These are phyloP conservation scores for Eutypella sp. DNA, from an alignment of 2,329 filamentous ascomycete species.

Conservation along the genomic window DNA sequence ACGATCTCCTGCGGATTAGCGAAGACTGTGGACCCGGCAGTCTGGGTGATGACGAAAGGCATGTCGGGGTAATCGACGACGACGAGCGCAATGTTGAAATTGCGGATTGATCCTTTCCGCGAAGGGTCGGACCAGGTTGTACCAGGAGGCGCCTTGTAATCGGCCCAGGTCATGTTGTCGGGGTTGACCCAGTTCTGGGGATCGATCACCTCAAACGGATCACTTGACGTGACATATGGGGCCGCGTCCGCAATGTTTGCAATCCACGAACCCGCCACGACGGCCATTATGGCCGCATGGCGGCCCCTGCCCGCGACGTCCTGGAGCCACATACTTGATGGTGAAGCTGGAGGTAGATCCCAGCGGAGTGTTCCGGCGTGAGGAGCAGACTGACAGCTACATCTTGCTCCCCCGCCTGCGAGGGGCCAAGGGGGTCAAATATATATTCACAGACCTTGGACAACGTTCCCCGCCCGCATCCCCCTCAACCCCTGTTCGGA, in stretches of 20 bases:
- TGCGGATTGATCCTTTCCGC: conserved; percentile 39
- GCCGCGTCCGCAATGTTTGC: conserved; percentile 10
- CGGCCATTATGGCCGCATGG: conserved; percentile 9
- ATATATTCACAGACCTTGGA: no score
- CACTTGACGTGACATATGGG: conserved; percentile 14
- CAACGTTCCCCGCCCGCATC: no score
- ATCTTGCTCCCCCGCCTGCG: not conserved
- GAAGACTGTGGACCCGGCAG: conserved; percentile 43
- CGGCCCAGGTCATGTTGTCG: conserved; percentile 48
- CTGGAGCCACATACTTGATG: conserved; percentile 14
- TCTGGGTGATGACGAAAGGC: conserved; percentile 43
- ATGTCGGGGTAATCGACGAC: conserved; percentile 46
- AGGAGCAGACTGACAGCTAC: not conserved
- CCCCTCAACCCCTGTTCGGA: no score
- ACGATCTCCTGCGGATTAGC: conserved; percentile 42
- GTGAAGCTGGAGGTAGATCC: conserved; percentile 2
- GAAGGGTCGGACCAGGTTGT: conserved; percentile 43
- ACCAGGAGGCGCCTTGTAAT: conserved; percentile 41
- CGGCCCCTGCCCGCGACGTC: conserved; percentile 1
- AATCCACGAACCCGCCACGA: conserved; percentile 13
- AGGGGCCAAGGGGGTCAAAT: not conserved
- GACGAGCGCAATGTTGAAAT: conserved; percentile 53
- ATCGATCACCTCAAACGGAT: conserved; percentile 46
- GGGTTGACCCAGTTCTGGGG: conserved; percentile 49
- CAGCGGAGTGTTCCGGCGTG: not conserved